These are phyloP conservation scores for Fusarium sp. DNA, from an alignment of 2,329 filamentous ascomycete genomes.

Conservation along the genomic window DNA sequence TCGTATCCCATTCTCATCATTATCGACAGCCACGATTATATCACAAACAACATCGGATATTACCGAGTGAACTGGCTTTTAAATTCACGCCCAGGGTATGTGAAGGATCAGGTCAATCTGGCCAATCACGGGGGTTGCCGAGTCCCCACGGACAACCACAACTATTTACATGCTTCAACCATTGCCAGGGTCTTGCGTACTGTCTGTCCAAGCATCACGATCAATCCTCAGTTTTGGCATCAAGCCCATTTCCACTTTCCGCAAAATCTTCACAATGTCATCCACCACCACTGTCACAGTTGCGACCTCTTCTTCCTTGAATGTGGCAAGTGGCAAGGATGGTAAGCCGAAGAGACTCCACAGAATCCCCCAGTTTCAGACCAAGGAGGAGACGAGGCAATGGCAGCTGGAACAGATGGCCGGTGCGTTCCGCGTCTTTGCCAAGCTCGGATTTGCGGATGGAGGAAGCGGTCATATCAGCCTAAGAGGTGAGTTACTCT, in stretches of 20 bases:
- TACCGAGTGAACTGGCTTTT: neutral
- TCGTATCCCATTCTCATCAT: neutral
- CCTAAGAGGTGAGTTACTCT: conserved; percentile 38
- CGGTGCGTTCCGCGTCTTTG: conserved; percentile 60
- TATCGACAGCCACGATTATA: neutral
- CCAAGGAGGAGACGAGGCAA: conserved; percentile 38
- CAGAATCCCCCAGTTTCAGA: conserved; percentile 32
- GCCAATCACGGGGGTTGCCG: conserved; percentile 27
- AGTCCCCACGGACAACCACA: neutral
- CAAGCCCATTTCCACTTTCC: neutral
- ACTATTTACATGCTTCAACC: neutral
- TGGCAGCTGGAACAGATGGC: conserved; percentile 56
- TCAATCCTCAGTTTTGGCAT: neutral
- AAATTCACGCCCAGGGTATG: conserved; percentile 1
- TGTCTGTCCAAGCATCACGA: neutral
- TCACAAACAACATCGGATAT: neutral
- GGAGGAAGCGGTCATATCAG: conserved; percentile 61
- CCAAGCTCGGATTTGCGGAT: conserved; percentile 57
- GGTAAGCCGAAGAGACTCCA: conserved; percentile 33
- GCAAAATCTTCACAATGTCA: conserved; percentile 10
- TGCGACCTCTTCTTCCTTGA: conserved; percentile 9
- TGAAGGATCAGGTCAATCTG: neutral
- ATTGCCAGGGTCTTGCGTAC: neutral
- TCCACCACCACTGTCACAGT: conserved; percentile 16
- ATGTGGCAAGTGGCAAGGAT: conserved; percentile 16